phyloP scores from a whole-genome alignment of 805 yeast species.

The Jamesozyma hellenica region DNA sequence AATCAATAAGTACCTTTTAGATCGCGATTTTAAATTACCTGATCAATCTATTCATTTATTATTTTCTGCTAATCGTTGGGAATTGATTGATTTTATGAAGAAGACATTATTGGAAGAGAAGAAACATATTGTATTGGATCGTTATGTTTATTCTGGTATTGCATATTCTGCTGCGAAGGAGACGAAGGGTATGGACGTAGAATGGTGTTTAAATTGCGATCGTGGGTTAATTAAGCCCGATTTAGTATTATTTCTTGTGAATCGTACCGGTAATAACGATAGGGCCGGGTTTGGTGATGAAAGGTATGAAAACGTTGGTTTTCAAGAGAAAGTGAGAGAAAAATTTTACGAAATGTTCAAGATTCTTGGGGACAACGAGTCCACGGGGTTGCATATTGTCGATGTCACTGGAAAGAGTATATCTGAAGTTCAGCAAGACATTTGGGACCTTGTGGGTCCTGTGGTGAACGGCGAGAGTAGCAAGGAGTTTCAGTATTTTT shows the following conservation, averaged over 20 bases:
- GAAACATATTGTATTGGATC: conserved; percentile 56
- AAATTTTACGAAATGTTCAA: conserved; percentile 44
- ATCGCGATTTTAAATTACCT: conserved; percentile 39
- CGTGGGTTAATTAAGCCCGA: conserved; percentile 83
- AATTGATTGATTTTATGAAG: conserved; percentile 42
- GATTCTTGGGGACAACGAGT: conserved; percentile 18
- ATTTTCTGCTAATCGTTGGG: conserved; percentile 96
- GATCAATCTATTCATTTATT: conserved; percentile 81
- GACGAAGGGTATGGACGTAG: conserved; percentile 39
- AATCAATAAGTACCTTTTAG: conserved; percentile 62
- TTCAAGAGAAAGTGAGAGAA: conserved; percentile 62
- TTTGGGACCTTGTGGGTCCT: conserved; percentile 1
- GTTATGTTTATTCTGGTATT: conserved; percentile 87
- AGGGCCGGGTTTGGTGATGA: conserved; percentile 92
- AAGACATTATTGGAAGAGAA: conserved; percentile 40
- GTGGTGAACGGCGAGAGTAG: background rate
- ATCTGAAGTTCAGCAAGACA: conserved; percentile 38
- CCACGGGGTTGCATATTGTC: conserved; percentile 34
- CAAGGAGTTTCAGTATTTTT: background rate
- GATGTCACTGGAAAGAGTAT: conserved; percentile 52
- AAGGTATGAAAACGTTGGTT: conserved; percentile 65
- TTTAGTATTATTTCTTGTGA: conserved; percentile 62
- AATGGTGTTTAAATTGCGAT: conserved; percentile 81
- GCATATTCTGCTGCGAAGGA: conserved; percentile 82
- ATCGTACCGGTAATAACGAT: conserved; percentile 31